phyloP scores from a whole-genome alignment of 2,329 filamentous ascomycete genomes.

The Xylariaceae sp. region DNA sequence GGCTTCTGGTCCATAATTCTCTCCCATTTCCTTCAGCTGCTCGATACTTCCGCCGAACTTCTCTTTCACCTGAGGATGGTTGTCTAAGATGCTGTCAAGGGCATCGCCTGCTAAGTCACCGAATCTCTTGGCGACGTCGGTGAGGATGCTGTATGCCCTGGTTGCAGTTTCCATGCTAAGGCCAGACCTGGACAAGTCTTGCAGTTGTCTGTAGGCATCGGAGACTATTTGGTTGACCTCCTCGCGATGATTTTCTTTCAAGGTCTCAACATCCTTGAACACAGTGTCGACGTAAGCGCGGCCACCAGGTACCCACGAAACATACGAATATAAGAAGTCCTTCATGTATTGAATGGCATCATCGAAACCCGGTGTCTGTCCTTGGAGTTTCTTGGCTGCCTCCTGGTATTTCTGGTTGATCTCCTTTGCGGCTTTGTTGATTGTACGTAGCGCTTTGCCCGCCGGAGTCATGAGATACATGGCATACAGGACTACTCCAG shows the following conservation, averaged over 20 bases:
- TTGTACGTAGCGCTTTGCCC: conserved; percentile 38
- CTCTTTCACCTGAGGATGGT: conserved; percentile 71
- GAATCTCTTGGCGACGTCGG: conserved; percentile 59
- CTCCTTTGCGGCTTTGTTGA: conserved; percentile 50
- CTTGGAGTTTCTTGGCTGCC: conserved; percentile 58
- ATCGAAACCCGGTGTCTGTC: conserved; percentile 63
- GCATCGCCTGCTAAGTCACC: conserved; percentile 62
- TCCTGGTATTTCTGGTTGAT: conserved; percentile 60
- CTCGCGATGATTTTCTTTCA: conserved; percentile 64
- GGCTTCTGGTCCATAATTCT: conserved; percentile 70
- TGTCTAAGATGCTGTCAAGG: conserved; percentile 63
- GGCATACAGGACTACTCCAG: conserved; percentile 42
- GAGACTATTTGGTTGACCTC: conserved; percentile 68
- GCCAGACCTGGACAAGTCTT: conserved; percentile 56
- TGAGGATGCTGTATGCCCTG: conserved; percentile 60
- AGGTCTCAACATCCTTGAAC: conserved; percentile 68
- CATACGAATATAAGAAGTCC: conserved; percentile 65
- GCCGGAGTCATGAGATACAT: conserved; percentile 45
- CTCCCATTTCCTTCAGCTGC: conserved; percentile 66
- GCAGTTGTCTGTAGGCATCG: conserved; percentile 66
- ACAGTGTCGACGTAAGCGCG: conserved; percentile 64
- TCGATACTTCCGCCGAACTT: conserved; percentile 67
- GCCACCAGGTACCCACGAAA: conserved; percentile 69
- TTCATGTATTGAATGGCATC: conserved; percentile 66
- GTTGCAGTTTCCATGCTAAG: conserved; percentile 61